Conservation (phyloP, 306 rosid genomes). For the Datisca glomerata region DNA sequence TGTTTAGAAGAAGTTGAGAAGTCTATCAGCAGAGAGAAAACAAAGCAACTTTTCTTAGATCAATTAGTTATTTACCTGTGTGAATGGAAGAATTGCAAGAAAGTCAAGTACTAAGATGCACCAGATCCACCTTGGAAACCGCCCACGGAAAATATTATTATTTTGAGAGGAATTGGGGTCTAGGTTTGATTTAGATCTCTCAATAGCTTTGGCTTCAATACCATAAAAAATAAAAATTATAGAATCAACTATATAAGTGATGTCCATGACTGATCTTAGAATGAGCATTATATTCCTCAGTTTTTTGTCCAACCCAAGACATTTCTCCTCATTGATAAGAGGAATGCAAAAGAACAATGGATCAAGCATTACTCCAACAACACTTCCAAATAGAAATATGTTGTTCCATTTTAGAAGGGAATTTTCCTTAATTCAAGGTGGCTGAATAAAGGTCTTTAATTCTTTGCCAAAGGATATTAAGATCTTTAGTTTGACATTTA, state of each 20-base stretch:
- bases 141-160: no score
- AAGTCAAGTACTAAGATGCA: slow-evolving; percentile 4
- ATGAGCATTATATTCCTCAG: neutral
- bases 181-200: no score
- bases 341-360: slow-evolving; percentile 9
- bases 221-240: neutral
- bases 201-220: neutral
- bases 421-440: no score
- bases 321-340: neutral
- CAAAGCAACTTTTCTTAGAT: no score
- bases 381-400: neutral
- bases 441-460: no score
- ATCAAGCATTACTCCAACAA: no score
- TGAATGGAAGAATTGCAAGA: slow-evolving; percentile 7
- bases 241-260: slow-evolving; percentile 1
- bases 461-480: no score
- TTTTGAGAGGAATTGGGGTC: no score
- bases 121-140: slow-evolving; percentile 3
- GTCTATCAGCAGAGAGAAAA: neutral
- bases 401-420: neutral
- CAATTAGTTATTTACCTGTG: slow-evolving; percentile 8
- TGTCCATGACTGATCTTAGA: slow-evolving; percentile 6
- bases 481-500: no score
- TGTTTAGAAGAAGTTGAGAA: neutral
- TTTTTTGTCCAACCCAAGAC: slow-evolving; percentile 4